Percentiles rank a stretch among this genome's conserved stretches.
These are phyloP conservation scores for Cladobotryum mycophilum DNA, from an alignment of 2,329 filamentous ascomycete genomes.

Conservation along the genomic window DNA sequence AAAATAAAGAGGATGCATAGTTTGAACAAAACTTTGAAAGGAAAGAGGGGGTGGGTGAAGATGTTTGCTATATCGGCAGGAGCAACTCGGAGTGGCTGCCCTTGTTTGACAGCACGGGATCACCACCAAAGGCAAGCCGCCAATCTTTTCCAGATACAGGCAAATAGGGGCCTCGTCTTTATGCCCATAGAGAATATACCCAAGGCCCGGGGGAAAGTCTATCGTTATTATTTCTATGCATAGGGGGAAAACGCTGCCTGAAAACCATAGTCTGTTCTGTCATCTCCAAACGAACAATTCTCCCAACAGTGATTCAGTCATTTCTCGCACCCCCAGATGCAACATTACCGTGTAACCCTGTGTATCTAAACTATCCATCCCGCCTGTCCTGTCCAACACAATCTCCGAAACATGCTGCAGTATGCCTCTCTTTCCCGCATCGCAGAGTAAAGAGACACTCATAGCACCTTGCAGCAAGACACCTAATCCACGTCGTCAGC, in stretches of 20 bases:
- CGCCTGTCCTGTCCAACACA: background rate
- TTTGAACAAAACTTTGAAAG: background rate
- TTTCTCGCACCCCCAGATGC: too few species aligned
- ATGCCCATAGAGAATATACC: background rate
- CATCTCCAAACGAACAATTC: too few species aligned
- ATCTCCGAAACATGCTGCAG: background rate
- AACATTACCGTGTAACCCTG: too few species aligned
- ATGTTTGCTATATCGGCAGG: background rate
- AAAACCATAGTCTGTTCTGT: too few species aligned
- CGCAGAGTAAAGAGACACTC: too few species aligned
- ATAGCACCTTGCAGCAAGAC: background rate
- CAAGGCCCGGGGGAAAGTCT: background rate
- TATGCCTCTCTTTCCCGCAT: background rate
- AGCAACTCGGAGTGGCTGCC: background rate
- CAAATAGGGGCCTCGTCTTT: background rate
- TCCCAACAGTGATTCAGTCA: too few species aligned
- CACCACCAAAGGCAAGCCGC: background rate
- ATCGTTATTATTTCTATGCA: too few species aligned
- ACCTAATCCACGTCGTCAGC: constrained; percentile 41
- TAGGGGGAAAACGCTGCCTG: too few species aligned
- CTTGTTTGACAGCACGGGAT: background rate
- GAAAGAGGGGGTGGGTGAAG: background rate
- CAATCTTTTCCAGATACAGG: background rate
- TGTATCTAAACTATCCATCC: too few species aligned
- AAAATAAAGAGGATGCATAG: too few species aligned